Base-by-base conservation (phyloP, 306 rosid genomes). In the Dryas drummondii region DNA sequence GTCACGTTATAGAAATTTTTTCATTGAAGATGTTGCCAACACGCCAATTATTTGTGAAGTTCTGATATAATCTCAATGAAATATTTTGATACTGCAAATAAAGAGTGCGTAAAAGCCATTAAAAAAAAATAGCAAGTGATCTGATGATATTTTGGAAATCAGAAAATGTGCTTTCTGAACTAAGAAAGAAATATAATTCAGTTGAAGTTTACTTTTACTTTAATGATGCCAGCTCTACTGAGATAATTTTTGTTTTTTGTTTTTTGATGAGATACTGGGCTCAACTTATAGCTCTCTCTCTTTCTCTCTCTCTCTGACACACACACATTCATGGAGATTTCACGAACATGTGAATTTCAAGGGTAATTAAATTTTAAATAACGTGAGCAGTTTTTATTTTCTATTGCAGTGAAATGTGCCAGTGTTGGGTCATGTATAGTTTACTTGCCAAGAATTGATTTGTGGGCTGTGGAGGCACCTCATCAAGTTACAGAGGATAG, bases 391-490 rank as follows among this genome's bases (percentile, higher is more conserved):
- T 67, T 15, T 42, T 54, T 19, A 50, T 86, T 75, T 79, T 17
- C n/a, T 66, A 41, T 88, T 68, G 89, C 94, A 91, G 97, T 74
- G 92, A 90, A 86, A 87, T 92, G 97, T 85, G 84, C 92, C 69
- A 83, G 88, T 55, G 61, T 79, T 72, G 82, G 87, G 47, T 84
- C 91, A 4, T 91, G 88, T 57, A 42, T 92, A 41, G 79, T 91
- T 74, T 94, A 87, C 86, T 85, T 94, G 99, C 99, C 99, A 53
- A 85, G 97, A 88, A 87, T 94, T 77, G 98, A 94, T 72, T 84
- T 94, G 74, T 94, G 98, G 98, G 96, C 96, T 72, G 79, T 91
- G 75, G 90, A 82, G 77, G 77, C 76, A 66, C 81, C 72, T 78
- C 76, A 63, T 71, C 86, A 79, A 84, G 77, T 76, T 40, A 67